Evolutionary conservation across 2,329 filamentous ascomycete species (phyloP).

Genomic region (Didymella pinodella): DNA sequence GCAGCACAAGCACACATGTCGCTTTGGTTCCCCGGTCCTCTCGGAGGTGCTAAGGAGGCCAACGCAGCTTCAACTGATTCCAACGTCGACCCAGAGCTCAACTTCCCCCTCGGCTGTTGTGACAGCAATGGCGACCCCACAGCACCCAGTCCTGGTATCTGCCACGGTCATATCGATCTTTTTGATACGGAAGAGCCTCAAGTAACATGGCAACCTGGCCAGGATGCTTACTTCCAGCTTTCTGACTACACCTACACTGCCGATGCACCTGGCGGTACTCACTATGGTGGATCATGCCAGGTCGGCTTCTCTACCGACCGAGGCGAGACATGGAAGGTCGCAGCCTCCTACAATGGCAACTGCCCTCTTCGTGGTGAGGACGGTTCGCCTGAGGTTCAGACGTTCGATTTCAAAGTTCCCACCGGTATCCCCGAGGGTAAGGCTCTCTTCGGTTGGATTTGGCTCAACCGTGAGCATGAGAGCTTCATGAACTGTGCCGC

Average conservation of each 20-base stretch:
- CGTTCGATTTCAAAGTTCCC: slow-evolving; percentile 57
- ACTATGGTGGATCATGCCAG: slow-evolving; percentile 59
- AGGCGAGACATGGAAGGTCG: slow-evolving; percentile 56
- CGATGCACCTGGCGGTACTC: slow-evolving; percentile 48
- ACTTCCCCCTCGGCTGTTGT: slow-evolving; percentile 58
- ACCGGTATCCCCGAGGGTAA: slow-evolving; percentile 53
- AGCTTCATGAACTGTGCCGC: slow-evolving; percentile 57
- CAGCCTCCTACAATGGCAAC: slow-evolving; percentile 57
- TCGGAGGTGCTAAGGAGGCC: slow-evolving; percentile 57
- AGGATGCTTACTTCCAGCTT: slow-evolving; percentile 51
- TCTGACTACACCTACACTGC: slow-evolving; percentile 46
- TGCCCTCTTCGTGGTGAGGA: slow-evolving; percentile 54
- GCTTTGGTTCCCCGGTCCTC: slow-evolving; percentile 53
- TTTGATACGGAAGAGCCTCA: slow-evolving; percentile 54
- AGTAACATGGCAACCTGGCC: slow-evolving; percentile 56
- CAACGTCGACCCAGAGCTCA: slow-evolving; percentile 40
- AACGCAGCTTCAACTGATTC: slow-evolving; percentile 37
- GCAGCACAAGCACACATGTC: slow-evolving; percentile 53
- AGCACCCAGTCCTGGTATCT: slow-evolving; percentile 47
- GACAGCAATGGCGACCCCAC: slow-evolving; percentile 48
- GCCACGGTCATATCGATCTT: slow-evolving; percentile 56
- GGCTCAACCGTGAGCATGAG: slow-evolving; percentile 59
- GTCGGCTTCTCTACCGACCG: slow-evolving; percentile 56
- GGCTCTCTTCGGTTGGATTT: slow-evolving; percentile 58
- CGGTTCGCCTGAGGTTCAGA: slow-evolving; percentile 52